Evolutionary conservation across 192 early-diverging fungal genomes (phyloP).

Genomic region (Backusella morwellensis): DNA sequence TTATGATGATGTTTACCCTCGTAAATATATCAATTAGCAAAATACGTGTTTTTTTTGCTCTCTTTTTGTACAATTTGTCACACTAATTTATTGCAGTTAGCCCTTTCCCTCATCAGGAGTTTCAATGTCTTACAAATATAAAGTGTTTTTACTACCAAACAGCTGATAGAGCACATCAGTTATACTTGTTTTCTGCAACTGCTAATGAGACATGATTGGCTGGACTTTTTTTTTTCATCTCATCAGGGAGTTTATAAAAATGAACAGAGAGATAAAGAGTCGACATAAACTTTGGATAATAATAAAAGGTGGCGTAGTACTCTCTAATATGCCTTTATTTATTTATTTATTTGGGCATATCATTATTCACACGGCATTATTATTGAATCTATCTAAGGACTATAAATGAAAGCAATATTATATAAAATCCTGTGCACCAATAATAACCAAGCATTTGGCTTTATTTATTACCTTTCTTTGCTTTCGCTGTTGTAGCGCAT

Average conservation of each 20-base stretch:
- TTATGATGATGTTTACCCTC: background rate
- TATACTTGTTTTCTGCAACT: background rate
- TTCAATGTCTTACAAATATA: background rate
- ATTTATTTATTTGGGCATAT: too few relatives aligned
- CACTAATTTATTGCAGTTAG: background rate
- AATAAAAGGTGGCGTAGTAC: too few relatives aligned
- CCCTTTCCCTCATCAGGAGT: background rate
- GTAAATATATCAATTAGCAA: background rate
- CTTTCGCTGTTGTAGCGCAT: background rate
- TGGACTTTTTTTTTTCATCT: background rate
- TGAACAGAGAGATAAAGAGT: too few relatives aligned
- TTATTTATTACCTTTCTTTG: background rate
- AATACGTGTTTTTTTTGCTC: background rate
- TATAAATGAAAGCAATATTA: background rate
- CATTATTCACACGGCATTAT: background rate
- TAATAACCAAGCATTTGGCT: background rate
- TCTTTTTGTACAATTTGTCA: background rate
- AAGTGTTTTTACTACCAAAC: background rate
- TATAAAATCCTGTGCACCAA: background rate
- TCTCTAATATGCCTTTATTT: too few relatives aligned
- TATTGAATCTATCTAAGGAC: background rate
- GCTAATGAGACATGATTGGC: background rate
- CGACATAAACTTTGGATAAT: too few relatives aligned
- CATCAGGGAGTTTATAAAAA: too few relatives aligned
- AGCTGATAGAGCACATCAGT: background rate